Percentiles rank a stretch among this genome's conserved stretches.
phyloP scores from a whole-genome alignment of 2,329 filamentous ascomycete genomes.

The Massarina eburnea region DNA sequence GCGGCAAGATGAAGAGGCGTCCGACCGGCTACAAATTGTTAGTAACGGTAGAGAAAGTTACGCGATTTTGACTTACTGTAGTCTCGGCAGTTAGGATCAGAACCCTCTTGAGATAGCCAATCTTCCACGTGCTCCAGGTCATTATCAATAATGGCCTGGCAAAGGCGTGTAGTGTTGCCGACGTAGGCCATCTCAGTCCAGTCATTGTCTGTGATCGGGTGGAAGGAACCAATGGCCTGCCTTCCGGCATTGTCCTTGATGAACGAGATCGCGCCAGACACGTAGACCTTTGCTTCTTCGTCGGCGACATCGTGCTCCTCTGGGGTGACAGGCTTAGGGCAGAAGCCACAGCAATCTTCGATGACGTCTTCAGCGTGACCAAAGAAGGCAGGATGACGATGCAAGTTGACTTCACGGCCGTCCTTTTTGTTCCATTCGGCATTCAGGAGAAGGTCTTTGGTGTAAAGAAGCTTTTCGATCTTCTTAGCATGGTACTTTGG shows the following conservation, averaged over 20 bases:
- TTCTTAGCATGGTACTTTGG: constrained; percentile 58
- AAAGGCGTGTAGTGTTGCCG: constrained; percentile 74
- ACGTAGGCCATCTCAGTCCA: constrained; percentile 94
- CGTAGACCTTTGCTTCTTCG: constrained; percentile 73
- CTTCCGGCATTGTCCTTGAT: constrained; percentile 80
- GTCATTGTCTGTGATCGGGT: constrained; percentile 77
- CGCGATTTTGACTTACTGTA: constrained; percentile 16
- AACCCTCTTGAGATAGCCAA: constrained; percentile 68
- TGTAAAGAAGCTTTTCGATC: constrained; percentile 81
- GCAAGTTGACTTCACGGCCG: constrained; percentile 74
- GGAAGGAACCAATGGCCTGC: constrained; percentile 72
- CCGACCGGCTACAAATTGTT: constrained; percentile 53
- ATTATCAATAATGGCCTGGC: constrained; percentile 76
- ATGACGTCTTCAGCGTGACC: constrained; percentile 71
- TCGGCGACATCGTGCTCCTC: constrained; percentile 72
- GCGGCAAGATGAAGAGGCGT: constrained; percentile 78
- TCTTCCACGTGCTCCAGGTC: constrained; percentile 70
- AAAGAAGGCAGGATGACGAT: constrained; percentile 85
- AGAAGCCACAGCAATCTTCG: constrained; percentile 79
- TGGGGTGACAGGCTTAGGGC: constrained; percentile 67
- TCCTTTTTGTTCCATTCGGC: constrained; percentile 80
- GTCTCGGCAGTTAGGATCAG: constrained; percentile 69
- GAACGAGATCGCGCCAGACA: constrained; percentile 73
- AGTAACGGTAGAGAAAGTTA: not conserved
- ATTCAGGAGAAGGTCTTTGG: constrained; percentile 78